Evolutionary conservation across 2,329 filamentous ascomycete species (phyloP).

Genomic region (Byssoonygena ceratinophila): DNA sequence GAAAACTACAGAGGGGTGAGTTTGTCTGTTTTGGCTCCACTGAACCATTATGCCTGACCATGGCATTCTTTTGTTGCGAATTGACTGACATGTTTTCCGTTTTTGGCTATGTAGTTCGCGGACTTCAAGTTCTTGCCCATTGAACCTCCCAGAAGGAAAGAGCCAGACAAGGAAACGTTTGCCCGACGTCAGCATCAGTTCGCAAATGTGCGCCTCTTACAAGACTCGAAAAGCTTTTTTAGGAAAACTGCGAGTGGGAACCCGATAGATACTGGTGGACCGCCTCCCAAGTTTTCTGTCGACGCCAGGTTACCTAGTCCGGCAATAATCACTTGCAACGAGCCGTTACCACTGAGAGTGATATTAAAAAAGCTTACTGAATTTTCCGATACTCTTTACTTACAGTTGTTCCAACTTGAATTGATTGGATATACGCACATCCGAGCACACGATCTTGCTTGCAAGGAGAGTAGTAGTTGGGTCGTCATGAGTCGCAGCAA

Average conservation of each 20-base stretch:
- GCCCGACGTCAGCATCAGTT: slow-evolving; percentile 63
- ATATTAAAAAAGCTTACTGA: slow-evolving; percentile 66
- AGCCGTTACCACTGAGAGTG: slow-evolving; percentile 69
- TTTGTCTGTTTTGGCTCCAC: not conserved
- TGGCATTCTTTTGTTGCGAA: not conserved
- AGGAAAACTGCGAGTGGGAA: slow-evolving; percentile 30
- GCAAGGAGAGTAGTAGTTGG: slow-evolving; percentile 64
- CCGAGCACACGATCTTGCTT: slow-evolving; percentile 61
- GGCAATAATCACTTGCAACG: slow-evolving; percentile 77
- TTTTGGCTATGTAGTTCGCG: slow-evolving; percentile 26
- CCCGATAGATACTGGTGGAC: slow-evolving; percentile 24
- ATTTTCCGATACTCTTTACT: slow-evolving; percentile 57
- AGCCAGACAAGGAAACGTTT: slow-evolving; percentile 66
- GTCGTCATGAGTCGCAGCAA: slow-evolving; percentile 62
- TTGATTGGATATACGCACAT: slow-evolving; percentile 71
- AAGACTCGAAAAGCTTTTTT: slow-evolving; percentile 50
- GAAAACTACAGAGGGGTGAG: slow-evolving; percentile 63
- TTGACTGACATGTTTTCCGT: slow-evolving; percentile 15
- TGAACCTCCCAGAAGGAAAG: slow-evolving; percentile 65
- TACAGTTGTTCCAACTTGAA: slow-evolving; percentile 71
- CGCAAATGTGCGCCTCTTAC: slow-evolving; percentile 18
- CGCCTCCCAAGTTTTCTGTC: slow-evolving; percentile 54
- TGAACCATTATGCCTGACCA: not conserved
- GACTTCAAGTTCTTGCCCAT: slow-evolving; percentile 85
- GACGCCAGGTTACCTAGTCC: slow-evolving; percentile 82